Percentiles rank a stretch among this genome's conserved stretches.
Evolutionary conservation across 2,329 filamentous ascomycete genomes (phyloP).

Genomic region (Fusarium guadeloupense): DNA sequence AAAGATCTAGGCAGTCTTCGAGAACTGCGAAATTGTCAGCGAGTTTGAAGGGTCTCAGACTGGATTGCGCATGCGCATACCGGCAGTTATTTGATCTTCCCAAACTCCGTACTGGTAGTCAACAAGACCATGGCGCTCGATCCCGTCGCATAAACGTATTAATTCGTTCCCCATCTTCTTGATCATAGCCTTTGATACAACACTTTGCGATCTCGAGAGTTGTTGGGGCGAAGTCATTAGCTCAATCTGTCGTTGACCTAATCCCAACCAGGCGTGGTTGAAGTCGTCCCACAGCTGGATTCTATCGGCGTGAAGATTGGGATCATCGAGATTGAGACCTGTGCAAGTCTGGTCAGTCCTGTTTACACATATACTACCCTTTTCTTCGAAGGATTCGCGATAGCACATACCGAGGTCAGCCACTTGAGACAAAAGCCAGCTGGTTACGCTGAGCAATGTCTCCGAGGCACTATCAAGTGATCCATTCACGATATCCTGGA

Average conservation of each 20-base stretch:
- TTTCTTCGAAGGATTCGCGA: neutral
- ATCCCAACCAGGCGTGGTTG: slow-evolving; percentile 88
- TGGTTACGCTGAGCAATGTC: slow-evolving; percentile 61
- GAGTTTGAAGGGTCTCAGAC: neutral
- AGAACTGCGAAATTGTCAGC: slow-evolving; percentile 45
- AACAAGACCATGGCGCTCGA: slow-evolving; percentile 92
- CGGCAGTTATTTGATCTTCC: slow-evolving; percentile 88
- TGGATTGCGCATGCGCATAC: slow-evolving; percentile 63
- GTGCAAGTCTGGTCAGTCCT: slow-evolving; percentile 36
- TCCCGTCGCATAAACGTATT: slow-evolving; percentile 81
- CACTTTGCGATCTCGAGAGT: slow-evolving; percentile 64
- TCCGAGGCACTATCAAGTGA: slow-evolving; percentile 61
- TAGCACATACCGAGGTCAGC: slow-evolving; percentile 61
- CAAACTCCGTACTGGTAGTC: slow-evolving; percentile 98
- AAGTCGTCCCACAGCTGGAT: slow-evolving; percentile 93
- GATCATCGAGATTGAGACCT: slow-evolving; percentile 89
- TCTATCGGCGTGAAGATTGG: slow-evolving; percentile 76
- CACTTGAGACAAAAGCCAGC: slow-evolving; percentile 66
- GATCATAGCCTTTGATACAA: slow-evolving; percentile 75
- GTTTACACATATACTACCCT: neutral
- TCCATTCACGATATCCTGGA: slow-evolving; percentile 72
- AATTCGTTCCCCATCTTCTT: slow-evolving; percentile 85
- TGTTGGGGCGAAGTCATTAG: slow-evolving; percentile 69
- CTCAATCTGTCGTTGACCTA: slow-evolving; percentile 86
- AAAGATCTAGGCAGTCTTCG: slow-evolving; percentile 57